Evolutionary conservation across 306 rosid species (phyloP), one percentile per base, ranked within the genome.

Genomic region (Ochetophila trinervis): DNA sequence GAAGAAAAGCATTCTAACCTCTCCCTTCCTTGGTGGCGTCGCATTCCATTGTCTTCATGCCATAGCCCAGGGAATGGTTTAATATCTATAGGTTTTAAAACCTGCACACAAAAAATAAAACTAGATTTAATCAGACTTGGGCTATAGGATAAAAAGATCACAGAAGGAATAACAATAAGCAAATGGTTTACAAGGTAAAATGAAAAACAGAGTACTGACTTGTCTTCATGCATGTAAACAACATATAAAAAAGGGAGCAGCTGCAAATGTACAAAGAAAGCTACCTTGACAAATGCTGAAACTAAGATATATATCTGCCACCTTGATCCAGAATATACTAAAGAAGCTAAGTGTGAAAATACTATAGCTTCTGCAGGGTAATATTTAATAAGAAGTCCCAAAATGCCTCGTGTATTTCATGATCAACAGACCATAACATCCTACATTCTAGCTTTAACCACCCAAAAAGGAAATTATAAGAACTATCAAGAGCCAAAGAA

Each of bases 1-100:
- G 36, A 57, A 56, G 23, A 23, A 60, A 65, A 60, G 50, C 16
- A 72, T 69, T 58, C 83, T 80, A 73, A 90, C 99, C 99, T 85
- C 47, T 88, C 97, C 80, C 99, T 87, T 50, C 86, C 85, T 53
- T 82, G 86, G 6, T 82, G 67, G 55, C 96, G 93, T 52, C 95
- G 80, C 47, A 78, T 62, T 72, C 83, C 71, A 74, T 78, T 80
- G 66, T 93, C 99, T 79, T 93, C 99, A 59, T 93, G 99, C 99
- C 99, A 93, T 54, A 93, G 66, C 20, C 70, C 52, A 42, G 99
- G 99, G 56, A 74, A 62, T 10, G 99, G 90, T 80, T 90, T 93
- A 44, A 93, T 78, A 77, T 90, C 97, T 22, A 78, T 62, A 68
- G 90, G 76, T 68, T 79, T 83, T 60, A 93, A 47, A 76, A 90